Evolutionary conservation across 164 flowering plant species (phyloP), one percentile per base, ranked within the genome.

Genomic region (Dillenia turbinata): DNA sequence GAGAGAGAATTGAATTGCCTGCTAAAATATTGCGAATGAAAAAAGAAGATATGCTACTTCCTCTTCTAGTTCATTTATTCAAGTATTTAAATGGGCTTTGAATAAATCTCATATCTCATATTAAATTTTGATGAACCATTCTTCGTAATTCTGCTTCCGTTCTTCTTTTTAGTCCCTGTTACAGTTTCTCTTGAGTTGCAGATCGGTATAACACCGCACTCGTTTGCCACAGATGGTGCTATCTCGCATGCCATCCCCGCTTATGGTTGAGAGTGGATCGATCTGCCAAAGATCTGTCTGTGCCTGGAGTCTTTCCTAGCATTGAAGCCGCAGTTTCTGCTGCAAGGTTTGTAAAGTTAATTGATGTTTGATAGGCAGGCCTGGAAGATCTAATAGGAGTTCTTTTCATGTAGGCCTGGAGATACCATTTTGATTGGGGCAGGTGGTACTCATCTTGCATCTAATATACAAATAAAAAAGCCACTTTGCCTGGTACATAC

Each of bases 191-290:
- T 74, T 88, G 87, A 76, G 90, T 71, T 89, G 96, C 99, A 94
- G 99, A 94, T 86, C 81, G 99, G 77, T 83, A 86, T 91, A 91
- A 91, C 83, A 77, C 96, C 69, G 97, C 97, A 82, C 99, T 89
- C 76, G 97, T 91, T 94, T 94, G 96, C 96, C 90, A 80, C 87
- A 89, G 96, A 89, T 94, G 97, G 99, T 70, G 65, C 47, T 83
- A 80, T 73, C 70, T 91, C 75, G 99, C 96, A 47, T 91, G 96
- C 73, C 99, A 94, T 67, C 99, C 97, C 69, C 93, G 84, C 40
- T 69, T 85, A 47, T 94, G 97, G 96, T 72, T 94, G 65, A 81
- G 97, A 52, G 96, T 91, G 44, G 96, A 91, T 45, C 70, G 83
- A 19, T 80, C 87, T 9, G 50, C 74, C 56, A 87, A 81, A 69